Base-by-base conservation (phyloP, 2,329 filamentous ascomycete genomes). In the Bisporella sp. region DNA sequence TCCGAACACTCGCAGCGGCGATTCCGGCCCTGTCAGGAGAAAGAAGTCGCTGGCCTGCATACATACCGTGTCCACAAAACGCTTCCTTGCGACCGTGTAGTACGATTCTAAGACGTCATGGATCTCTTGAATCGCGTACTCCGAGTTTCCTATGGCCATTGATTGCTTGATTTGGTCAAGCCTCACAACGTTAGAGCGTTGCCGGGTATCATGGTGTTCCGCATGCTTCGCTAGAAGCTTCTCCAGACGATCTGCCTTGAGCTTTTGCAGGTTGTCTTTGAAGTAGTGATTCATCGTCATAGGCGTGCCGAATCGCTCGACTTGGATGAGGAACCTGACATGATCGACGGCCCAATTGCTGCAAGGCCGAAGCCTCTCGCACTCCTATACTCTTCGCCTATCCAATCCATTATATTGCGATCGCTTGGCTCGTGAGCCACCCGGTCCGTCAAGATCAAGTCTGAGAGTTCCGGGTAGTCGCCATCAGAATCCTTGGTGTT, bases 21-120 rank as follows among this genome's bases (percentile, higher is more conserved):
- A 13, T 11, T 30, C 29, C 1, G 12, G 5, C n/a, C 41, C 41
- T 4, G 12, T 29, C 5, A 44, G 29, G 5, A 44, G 41, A 11
- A 21, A 30, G 41, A 13, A 28, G 29, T 5, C 5, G 41, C 12
- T 29, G 11, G 30, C 41, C 5, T 44, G 41, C 12, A 13, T n/a
- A 59, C 72, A 81, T 2, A 88, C 63, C 3, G 70, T 75, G 55
- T 88, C 84, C 1, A 85, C 73, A 50, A 87, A 84, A 0, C 81
- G 74, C 58, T 77, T 77, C 11, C 69, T 70, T 0, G 81, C 72
- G 2, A 85, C 75, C 29, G 77, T 72, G 67, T 88, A 87, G 64
- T 83, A 87, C 1, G 75, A 71, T 37, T 71, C 63, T 0, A 88
- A 68, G 2, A 78, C 75, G 52, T 86, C 77, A 47, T 84, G 79